phyloP scores from a whole-genome alignment of 805 yeast species.

The Yamadazyma philogaea region DNA sequence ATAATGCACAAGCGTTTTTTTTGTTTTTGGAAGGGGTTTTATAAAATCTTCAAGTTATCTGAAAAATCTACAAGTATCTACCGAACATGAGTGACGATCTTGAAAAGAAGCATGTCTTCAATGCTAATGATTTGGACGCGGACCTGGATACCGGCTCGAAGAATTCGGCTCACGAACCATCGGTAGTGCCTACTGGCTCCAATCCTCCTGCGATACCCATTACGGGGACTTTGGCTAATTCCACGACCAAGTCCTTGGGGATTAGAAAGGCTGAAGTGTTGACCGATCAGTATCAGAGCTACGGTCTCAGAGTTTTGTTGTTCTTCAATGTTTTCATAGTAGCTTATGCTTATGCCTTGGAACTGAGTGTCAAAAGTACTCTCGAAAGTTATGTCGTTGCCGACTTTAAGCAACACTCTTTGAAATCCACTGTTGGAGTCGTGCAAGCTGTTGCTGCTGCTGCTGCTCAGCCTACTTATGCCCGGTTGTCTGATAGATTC shows the following conservation, averaged over 20 bases:
- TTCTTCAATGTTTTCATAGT: conserved; percentile 51
- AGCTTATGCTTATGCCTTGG: conserved; percentile 49
- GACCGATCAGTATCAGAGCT: conserved; percentile 41
- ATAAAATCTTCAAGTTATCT: not conserved
- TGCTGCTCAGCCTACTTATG: conserved; percentile 62
- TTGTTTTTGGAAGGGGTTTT: too few species aligned
- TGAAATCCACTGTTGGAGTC: conserved; percentile 57
- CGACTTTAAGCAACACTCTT: conserved; percentile 52
- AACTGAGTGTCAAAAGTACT: conserved; percentile 13
- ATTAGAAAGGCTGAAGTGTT: conserved; percentile 56
- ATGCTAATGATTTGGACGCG: conserved; percentile 3
- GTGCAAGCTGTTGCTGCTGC: conserved; percentile 61
- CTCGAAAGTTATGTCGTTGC: conserved; percentile 52
- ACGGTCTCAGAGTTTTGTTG: conserved; percentile 36
- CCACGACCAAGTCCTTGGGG: conserved; percentile 41
- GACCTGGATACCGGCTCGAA: not conserved
- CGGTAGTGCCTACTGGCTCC: conserved; percentile 1
- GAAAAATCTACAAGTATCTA: conserved; percentile 2
- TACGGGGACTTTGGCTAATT: conserved; percentile 11
- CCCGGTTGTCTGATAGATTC: conserved; percentile 62
- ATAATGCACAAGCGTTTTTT: too few species aligned
- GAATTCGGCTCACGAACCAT: not conserved
- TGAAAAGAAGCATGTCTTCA: conserved; percentile 4
- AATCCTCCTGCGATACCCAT: conserved; percentile 6
- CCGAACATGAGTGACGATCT: not conserved